A percentile compares a stretch with the other conserved stretches of the same genome.
phyloP scores from a whole-genome alignment of 78 protist genomes.

The Monocercomonoides exilis region DNA sequence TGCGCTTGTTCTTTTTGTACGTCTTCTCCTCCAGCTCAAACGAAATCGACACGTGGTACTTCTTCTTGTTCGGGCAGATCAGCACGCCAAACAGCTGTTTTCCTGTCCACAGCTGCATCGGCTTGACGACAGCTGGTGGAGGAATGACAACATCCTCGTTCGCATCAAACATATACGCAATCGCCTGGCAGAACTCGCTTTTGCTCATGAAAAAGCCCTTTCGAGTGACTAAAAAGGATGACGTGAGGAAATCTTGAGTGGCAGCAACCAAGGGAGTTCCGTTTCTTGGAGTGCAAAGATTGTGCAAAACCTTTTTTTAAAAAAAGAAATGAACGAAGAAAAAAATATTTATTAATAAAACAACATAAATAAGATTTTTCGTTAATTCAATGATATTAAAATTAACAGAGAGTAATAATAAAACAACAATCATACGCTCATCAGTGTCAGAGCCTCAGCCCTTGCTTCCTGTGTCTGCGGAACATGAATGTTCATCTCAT shows the following conservation, averaged over 20 bases:
- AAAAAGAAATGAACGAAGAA: too few relatives aligned
- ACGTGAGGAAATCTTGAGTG: slow-evolving; percentile 92
- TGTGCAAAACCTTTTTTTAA: slow-evolving; percentile 37
- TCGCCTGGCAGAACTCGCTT: slow-evolving; percentile 42
- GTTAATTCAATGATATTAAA: slow-evolving; percentile 3
- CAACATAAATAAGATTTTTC: slow-evolving; percentile 38
- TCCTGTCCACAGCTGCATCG: slow-evolving; percentile 95
- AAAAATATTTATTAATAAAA: background rate
- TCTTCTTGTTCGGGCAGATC: slow-evolving; percentile 41
- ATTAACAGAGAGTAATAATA: background rate
- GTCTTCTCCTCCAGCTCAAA: slow-evolving; percentile 2
- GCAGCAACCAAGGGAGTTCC: slow-evolving; percentile 93
- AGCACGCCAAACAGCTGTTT: slow-evolving; percentile 82
- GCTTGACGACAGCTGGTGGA: slow-evolving; percentile 72
- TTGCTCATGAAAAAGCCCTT: slow-evolving; percentile 74
- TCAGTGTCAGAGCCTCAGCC: slow-evolving; percentile 79
- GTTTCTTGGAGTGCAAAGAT: slow-evolving; percentile 88
- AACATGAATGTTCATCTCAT: slow-evolving; percentile 91
- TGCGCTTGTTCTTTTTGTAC: background rate
- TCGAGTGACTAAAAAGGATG: slow-evolving; percentile 67
- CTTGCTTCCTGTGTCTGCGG: slow-evolving; percentile 88
- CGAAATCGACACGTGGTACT: background rate
- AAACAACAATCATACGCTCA: slow-evolving; percentile 48
- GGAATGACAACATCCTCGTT: slow-evolving; percentile 63
- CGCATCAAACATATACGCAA: slow-evolving; percentile 50